Base-by-base conservation (phyloP, 805 yeast species). In the Starmera caribaea region DNA sequence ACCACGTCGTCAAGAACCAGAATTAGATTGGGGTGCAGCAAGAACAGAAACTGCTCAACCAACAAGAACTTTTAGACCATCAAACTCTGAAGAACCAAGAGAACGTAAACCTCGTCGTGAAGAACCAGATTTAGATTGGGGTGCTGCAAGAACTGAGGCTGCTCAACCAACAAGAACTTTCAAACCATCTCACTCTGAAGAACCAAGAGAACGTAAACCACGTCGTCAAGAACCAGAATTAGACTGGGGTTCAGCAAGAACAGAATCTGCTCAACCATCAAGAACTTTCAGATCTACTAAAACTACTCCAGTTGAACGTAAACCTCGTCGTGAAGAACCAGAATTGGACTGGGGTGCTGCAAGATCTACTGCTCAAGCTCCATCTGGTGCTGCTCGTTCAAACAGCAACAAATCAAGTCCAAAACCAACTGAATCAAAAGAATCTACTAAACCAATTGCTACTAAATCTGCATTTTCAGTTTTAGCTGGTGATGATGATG, bases 271-370 rank as follows among this genome's bases (percentile, higher is more conserved):
- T 34, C 59, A 56, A 39, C 47, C 52, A 58, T 43, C 55, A 63
- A 40, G 71, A 48, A 46, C 69, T 42, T 53, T 59, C 54, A 40
- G 55, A 49, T 41, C 50, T 52, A 46, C 33, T 44, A 44, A 47
- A 40, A 45, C 40, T 38, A 44, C 38, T 37, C 41, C 36, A 37
- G 41, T 28, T 26, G 52, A 38, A 35, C 45, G 53, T 42, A 45
- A 43, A 41, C 58, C 51, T 42, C 61, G 66, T 56, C 64, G 63
- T 44, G 73, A 66, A 48, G 76, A 68, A 48, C 73, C 74, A 30
- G 74, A 74, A 17, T 63, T 74, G 41, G 83, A 79, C 58, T 76
- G 82, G 77, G 62, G 65, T 43, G 51, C 51, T 42, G 65, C 58
- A 41, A 65, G 69, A 64, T 66, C 6, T 53, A 64, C 34, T 54